Evolutionary conservation across 805 yeast species (phyloP).

Genomic region (Candida ortonii): DNA sequence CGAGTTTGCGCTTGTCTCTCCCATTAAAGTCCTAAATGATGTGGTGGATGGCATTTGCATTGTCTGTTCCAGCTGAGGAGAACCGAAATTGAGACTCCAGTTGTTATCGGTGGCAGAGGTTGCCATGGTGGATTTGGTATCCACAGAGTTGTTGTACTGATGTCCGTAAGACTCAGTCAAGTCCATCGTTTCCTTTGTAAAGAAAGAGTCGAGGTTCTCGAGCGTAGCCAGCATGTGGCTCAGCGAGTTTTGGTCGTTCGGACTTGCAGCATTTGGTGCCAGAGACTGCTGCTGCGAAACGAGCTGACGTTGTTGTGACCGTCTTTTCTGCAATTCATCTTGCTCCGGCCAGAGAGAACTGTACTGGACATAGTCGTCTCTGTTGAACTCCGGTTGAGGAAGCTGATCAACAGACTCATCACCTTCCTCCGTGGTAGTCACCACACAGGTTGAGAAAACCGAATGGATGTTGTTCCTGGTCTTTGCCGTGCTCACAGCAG

Average conservation of each 20-base stretch:
- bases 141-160: conserved; percentile 53
- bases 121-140: conserved; percentile 54
- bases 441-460: conserved; percentile 81
- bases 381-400: conserved; percentile 41
- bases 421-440: conserved; percentile 39
- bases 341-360: conserved; percentile 29
- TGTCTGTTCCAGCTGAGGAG: conserved; percentile 27
- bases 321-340: conserved; percentile 21
- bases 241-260: conserved; percentile 64
- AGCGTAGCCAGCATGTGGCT: conserved; percentile 92
- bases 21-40: conserved; percentile 73
- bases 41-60: conserved; percentile 50
- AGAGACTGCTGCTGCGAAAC: conserved; percentile 14
- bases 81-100: conserved; percentile 28
- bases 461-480: conserved; percentile 94
- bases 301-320: conserved; percentile 33
- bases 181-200: conserved; percentile 56
- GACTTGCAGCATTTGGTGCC: conserved; percentile 45
- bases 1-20: conserved; percentile 35
- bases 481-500: conserved; percentile 82
- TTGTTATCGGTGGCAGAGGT: conserved; percentile 22
- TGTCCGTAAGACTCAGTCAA: conserved; percentile 34
- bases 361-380: conserved; percentile 51
- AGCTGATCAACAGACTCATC: conserved; percentile 34
- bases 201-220: conserved; percentile 85